phyloP scores from a whole-genome alignment of 768 basidiomycete species.

The Chiua virens region DNA sequence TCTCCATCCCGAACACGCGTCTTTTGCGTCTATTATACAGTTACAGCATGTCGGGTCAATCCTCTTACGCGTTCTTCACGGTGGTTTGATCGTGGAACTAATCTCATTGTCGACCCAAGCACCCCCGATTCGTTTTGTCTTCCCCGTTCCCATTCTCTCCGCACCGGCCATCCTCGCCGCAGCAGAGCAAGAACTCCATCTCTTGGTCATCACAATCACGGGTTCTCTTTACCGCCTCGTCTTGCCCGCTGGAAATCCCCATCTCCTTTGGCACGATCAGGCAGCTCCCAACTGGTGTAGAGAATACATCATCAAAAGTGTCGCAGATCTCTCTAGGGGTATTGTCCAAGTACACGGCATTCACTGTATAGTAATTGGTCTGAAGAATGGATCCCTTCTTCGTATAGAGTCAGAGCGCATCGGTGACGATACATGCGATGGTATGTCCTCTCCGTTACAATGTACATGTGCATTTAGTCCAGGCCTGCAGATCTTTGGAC shows the following conservation, averaged over 20 bases:
- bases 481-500: slow-evolving; percentile 61
- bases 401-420: slow-evolving; percentile 66
- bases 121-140: slow-evolving; percentile 72
- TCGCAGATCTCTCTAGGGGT: slow-evolving; percentile 42
- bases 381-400: slow-evolving; percentile 62
- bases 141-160: slow-evolving; percentile 66
- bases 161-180: slow-evolving; percentile 63
- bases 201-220: slow-evolving; percentile 64
- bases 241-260: slow-evolving; percentile 54
- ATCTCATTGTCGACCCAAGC: slow-evolving; percentile 66
- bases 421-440: slow-evolving; percentile 54
- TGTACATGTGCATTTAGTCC: slow-evolving; percentile 7
- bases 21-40: slow-evolving; percentile 57
- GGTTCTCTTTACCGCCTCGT: slow-evolving; percentile 76
- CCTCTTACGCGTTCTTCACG: slow-evolving; percentile 72
- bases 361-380: slow-evolving; percentile 61
- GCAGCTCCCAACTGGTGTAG: slow-evolving; percentile 55
- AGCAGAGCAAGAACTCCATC: slow-evolving; percentile 51
- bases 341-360: slow-evolving; percentile 67
- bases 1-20: slow-evolving; percentile 71
- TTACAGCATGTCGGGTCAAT: slow-evolving; percentile 61
- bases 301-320: slow-evolving; percentile 65
- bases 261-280: slow-evolving; percentile 59
- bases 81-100: slow-evolving; percentile 72
- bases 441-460: slow-evolving; percentile 40